Conservation (phyloP, 495 filamentous ascomycete species). For the Penicillium odoratum region DNA sequence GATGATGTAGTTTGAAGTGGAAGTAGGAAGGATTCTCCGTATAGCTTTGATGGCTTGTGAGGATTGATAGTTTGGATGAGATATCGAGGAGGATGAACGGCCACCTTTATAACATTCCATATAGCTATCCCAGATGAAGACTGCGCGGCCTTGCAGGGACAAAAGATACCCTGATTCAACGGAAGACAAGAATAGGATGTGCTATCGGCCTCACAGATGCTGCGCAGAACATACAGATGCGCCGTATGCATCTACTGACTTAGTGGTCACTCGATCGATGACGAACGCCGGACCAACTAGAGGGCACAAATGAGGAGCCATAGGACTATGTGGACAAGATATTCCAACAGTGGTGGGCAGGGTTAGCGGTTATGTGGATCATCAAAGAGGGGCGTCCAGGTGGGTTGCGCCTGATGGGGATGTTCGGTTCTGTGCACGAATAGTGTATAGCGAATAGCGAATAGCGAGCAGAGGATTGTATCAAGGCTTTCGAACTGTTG, state of each 20-base stretch:
- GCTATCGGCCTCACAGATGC: constrained; percentile 12
- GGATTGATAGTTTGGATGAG: constrained; percentile 9
- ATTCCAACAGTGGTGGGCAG: constrained; percentile 27
- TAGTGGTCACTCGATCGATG: constrained; percentile 20
- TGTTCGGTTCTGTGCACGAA: constrained; percentile 8
- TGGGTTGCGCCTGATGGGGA: constrained; percentile 19
- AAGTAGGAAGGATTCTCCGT: background rate
- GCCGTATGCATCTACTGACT: constrained; percentile 28
- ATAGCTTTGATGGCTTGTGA: background rate
- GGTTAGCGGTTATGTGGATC: constrained; percentile 39
- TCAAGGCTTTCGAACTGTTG: constrained; percentile 22
- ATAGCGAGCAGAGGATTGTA: constrained; percentile 13
- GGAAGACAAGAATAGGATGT: background rate
- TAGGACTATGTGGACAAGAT: constrained; percentile 4
- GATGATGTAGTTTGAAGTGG: background rate
- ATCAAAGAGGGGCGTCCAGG: constrained; percentile 22
- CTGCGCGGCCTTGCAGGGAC: constrained; percentile 19
- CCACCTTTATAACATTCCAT: constrained; percentile 21
- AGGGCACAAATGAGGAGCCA: constrained; percentile 13
- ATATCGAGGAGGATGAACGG: constrained; percentile 14
- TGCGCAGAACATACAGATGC: constrained; percentile 17
- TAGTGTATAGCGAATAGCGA: constrained; percentile 5
- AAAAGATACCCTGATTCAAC: constrained; percentile 1
- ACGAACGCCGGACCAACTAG: constrained; percentile 11
- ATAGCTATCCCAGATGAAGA: constrained; percentile 3